Conservation (phyloP, 2,329 filamentous ascomycete genomes). For the Penicillium griseofulvum region DNA sequence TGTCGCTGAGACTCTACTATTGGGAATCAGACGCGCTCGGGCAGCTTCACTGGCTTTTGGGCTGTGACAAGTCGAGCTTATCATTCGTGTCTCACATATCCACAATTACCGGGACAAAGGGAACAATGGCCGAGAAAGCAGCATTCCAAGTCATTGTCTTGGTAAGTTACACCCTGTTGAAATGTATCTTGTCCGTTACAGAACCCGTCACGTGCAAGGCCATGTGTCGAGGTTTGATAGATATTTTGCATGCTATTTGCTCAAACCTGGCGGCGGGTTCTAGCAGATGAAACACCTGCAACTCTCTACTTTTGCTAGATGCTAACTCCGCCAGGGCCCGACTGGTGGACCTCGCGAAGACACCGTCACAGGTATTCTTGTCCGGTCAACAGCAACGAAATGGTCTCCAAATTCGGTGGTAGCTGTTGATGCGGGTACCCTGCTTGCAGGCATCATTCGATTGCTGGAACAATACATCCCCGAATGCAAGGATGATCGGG, state of each 20-base stretch:
- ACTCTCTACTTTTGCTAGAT: conserved; percentile 2
- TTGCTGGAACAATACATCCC: conserved; percentile 59
- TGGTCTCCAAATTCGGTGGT: conserved; percentile 83
- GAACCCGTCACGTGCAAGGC: conserved; percentile 1
- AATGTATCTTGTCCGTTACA: not conserved
- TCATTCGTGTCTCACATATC: conserved; percentile 7
- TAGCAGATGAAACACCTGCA: conserved; percentile 13
- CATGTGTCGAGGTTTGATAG: conserved; percentile 5
- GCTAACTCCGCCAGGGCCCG: conserved; percentile 63
- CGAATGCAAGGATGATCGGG: conserved; percentile 25
- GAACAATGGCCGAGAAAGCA: conserved; percentile 34
- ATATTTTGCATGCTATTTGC: not conserved
- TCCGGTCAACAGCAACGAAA: conserved; percentile 72
- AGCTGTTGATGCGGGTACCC: conserved; percentile 90
- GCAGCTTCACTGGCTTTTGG: not conserved
- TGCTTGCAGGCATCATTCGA: conserved; percentile 78
- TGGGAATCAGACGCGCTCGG: not conserved
- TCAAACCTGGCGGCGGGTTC: conserved; percentile 9
- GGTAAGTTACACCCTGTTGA: conserved; percentile 51
- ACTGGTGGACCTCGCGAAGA: conserved; percentile 88
- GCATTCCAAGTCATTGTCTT: conserved; percentile 72
- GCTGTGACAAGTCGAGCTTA: not conserved
- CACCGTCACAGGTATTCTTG: conserved; percentile 84
- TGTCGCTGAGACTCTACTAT: not conserved
- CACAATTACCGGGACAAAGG: not conserved